Base-by-base conservation (phyloP, 1,284 basidiomycete species). In the Moesziomyces sp. region DNA sequence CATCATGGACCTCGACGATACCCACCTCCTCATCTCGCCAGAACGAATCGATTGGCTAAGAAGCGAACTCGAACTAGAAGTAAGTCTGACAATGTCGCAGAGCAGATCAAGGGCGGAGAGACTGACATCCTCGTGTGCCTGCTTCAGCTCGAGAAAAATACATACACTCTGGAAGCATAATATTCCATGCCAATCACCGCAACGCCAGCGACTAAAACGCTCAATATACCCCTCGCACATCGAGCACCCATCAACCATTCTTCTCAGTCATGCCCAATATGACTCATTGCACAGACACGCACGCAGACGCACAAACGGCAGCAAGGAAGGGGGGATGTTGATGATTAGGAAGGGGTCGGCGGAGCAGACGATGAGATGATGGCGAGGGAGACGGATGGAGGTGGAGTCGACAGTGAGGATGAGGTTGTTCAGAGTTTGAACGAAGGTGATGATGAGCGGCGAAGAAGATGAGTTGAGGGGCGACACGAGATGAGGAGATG, bases 1-100 rank as follows among this genome's bases (percentile, higher is more conserved):
- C 75, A 91, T 94, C 61, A 91, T 93, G 79, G 93, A 95, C 77
- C 84, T 94, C 28, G 93, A 94, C 80, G 92, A 94, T 68, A 89
- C 89, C 56, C 92, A 94, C 84, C 81, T 94, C 0, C 88, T 94
- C 48, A 91, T 94, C 83, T 91, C 91, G 77, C 89, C 90, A 0
- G 92, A 93, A 66, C 89, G 91, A 57, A 90, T 93, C 79, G 91
- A 90, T 73, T 86, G 89, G 43, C 89, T 94, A 7, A 85, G 90
- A 56, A 87, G 86, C 68, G 89, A 91, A 71, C 86, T 94, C 26
- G 92, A 94, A 79, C 82, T 88, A 14, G 92, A 94, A 88, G 92
- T 92, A 76, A 50, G 89, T 85, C 19, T 10, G 26, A 16, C 18
- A 40, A 18, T 7, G 18, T 16, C 52, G 24, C 24, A 6, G 10